Evolutionary conservation across 2,329 filamentous ascomycete species (phyloP).

Genomic region (Atkinsonella texensis): DNA sequence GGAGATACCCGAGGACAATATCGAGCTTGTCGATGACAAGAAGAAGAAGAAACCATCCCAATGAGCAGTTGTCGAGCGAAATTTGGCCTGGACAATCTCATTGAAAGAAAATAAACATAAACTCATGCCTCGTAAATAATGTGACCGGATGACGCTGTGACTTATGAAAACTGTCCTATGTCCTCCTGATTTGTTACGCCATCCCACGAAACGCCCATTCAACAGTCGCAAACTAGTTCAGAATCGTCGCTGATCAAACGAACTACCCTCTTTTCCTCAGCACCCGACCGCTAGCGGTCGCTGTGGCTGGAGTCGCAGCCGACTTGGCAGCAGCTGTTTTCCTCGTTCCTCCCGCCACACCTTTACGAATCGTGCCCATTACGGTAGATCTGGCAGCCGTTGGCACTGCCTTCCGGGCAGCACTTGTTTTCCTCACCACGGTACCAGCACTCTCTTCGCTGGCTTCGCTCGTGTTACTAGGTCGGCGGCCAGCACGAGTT

Average conservation of each 20-base stretch:
- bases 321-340: conserved; percentile 31
- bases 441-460: conserved; percentile 55
- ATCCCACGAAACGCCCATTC: background rate
- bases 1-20: conserved; percentile 86
- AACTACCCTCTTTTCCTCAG: conserved; percentile 39
- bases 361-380: conserved; percentile 42
- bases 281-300: conserved; percentile 37
- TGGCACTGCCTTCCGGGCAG: conserved; percentile 18
- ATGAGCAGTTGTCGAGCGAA: background rate
- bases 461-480: conserved; percentile 49
- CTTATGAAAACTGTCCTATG: background rate
- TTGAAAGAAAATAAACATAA: background rate
- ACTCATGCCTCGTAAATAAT: background rate
- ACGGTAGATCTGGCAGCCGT: conserved; percentile 37
- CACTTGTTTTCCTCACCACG: conserved; percentile 43
- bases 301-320: conserved; percentile 25
- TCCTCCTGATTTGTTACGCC: background rate
- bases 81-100: conserved; percentile 1
- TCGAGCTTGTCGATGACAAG: conserved; percentile 92
- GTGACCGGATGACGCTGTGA: conserved; percentile 1
- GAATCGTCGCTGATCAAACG: background rate
- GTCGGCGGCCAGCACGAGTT: conserved; percentile 38
- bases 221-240: background rate
- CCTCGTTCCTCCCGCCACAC: conserved; percentile 35
- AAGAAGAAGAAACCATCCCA: conserved; percentile 53